phyloP scores from a whole-genome alignment of 306 rosid species.

The Acacia crassicarpa region DNA sequence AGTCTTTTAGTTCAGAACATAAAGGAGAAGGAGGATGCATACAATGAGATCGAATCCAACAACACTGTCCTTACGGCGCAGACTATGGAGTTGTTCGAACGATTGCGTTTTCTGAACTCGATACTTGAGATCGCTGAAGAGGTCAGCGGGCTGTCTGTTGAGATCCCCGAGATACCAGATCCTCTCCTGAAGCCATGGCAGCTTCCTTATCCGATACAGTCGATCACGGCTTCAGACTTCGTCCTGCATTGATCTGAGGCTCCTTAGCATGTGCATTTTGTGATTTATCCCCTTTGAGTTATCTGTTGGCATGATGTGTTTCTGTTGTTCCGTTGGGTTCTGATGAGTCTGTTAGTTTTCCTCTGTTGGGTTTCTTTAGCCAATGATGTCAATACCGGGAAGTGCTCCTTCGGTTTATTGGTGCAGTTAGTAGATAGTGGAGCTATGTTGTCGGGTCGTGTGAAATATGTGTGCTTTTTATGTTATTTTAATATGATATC shows the following conservation, averaged over 20 bases:
- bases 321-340: background rate
- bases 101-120: constrained; percentile 68
- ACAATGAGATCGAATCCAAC: constrained; percentile 47
- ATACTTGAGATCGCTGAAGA: constrained; percentile 75
- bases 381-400: constrained; percentile 18
- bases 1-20: constrained; percentile 48
- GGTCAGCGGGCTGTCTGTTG: constrained; percentile 62
- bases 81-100: constrained; percentile 64
- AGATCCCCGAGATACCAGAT: constrained; percentile 76
- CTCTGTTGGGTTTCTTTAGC: background rate
- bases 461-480: background rate
- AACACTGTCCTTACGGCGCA: constrained; percentile 72
- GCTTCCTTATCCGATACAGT: constrained; percentile 43
- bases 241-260: constrained; percentile 43
- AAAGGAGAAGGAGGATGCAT: constrained; percentile 56
- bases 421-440: background rate
- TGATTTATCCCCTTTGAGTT: background rate
- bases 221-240: constrained; percentile 57
- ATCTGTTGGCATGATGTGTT: background rate
- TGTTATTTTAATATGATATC: background rate
- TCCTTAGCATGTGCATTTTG: background rate
- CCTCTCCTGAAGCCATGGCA: constrained; percentile 80
- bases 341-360: background rate
- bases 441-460: background rate
- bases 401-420: background rate